Evolutionary conservation across 352 stramenopile genomes (phyloP).

Genomic region (Phytophthora rubi): DNA sequence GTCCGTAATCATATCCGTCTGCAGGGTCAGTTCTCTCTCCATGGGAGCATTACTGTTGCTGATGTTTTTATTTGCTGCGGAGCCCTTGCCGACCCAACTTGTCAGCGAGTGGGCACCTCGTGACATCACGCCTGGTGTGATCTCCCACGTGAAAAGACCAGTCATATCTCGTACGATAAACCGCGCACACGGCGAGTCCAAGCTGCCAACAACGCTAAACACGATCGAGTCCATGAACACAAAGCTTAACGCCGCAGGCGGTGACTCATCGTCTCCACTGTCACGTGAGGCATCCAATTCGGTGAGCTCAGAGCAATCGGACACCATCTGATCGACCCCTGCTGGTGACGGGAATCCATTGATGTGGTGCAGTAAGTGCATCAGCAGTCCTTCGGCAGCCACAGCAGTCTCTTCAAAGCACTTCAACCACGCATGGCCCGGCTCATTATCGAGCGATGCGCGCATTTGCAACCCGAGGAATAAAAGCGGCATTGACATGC

Average conservation of each 20-base stretch:
- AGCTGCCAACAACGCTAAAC: slow-evolving; percentile 81
- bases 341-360: slow-evolving; percentile 86
- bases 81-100: slow-evolving; percentile 14
- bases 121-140: slow-evolving; percentile 49
- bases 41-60: slow-evolving; percentile 12
- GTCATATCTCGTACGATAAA: slow-evolving; percentile 89
- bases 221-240: slow-evolving; percentile 91
- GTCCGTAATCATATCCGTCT: slow-evolving; percentile 45
- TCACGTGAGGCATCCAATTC: slow-evolving; percentile 46
- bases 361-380: slow-evolving; percentile 88
- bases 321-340: slow-evolving; percentile 86
- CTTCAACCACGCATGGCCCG: slow-evolving; percentile 74
- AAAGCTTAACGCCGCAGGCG: slow-evolving; percentile 70
- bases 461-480: slow-evolving; percentile 89
- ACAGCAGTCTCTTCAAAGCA: slow-evolving; percentile 88
- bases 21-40: slow-evolving; percentile 51
- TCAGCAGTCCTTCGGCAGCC: slow-evolving; percentile 78
- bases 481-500: slow-evolving; percentile 84
- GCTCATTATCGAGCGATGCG: slow-evolving; percentile 76
- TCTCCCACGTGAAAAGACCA: slow-evolving; percentile 86
- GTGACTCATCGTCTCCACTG: slow-evolving; percentile 37
- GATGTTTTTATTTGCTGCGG: not conserved
- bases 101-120: slow-evolving; percentile 27
- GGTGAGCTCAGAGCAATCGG: slow-evolving; percentile 74
- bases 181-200: slow-evolving; percentile 75